A percentile compares a stretch with the other conserved stretches of the same genome.
phyloP scores from a whole-genome alignment of 805 yeast species.

The Yamadazyma kitorensis region DNA sequence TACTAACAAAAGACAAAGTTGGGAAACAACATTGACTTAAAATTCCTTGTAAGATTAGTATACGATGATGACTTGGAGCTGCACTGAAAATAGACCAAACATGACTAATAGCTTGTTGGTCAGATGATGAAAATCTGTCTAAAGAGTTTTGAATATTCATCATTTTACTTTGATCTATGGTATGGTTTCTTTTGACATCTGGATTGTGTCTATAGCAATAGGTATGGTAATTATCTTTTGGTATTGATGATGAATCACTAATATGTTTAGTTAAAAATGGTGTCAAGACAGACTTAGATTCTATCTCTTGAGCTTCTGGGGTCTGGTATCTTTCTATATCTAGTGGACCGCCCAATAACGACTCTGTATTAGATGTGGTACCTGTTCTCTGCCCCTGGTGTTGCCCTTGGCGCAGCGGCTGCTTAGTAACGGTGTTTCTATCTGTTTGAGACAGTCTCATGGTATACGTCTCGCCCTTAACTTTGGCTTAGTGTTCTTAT shows the following conservation, averaged over 20 bases:
- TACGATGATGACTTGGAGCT: constrained; percentile 67
- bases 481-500: too few relatives aligned
- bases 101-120: constrained; percentile 73
- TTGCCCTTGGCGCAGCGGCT: too few relatives aligned
- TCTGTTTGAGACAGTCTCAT: too few relatives aligned
- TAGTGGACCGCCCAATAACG: too few relatives aligned
- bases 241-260: constrained; percentile 40
- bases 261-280: constrained; percentile 42
- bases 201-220: constrained; percentile 96
- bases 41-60: constrained; percentile 77
- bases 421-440: too few relatives aligned
- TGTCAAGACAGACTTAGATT: constrained; percentile 28
- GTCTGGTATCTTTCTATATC: constrained; percentile 3
- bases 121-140: constrained; percentile 62
- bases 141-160: constrained; percentile 56
- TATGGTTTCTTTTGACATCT: constrained; percentile 69
- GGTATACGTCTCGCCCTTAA: too few relatives aligned
- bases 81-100: constrained; percentile 83
- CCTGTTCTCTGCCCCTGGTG: too few relatives aligned
- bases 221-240: constrained; percentile 54
- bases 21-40: constrained; percentile 93
- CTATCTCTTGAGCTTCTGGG: constrained; percentile 4
- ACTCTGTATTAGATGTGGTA: too few relatives aligned
- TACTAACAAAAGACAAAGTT: constrained; percentile 80
- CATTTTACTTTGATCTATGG: constrained; percentile 63